Conservation (phyloP, 371 early-diverging fungal species). For the Mortierella sp. region DNA sequence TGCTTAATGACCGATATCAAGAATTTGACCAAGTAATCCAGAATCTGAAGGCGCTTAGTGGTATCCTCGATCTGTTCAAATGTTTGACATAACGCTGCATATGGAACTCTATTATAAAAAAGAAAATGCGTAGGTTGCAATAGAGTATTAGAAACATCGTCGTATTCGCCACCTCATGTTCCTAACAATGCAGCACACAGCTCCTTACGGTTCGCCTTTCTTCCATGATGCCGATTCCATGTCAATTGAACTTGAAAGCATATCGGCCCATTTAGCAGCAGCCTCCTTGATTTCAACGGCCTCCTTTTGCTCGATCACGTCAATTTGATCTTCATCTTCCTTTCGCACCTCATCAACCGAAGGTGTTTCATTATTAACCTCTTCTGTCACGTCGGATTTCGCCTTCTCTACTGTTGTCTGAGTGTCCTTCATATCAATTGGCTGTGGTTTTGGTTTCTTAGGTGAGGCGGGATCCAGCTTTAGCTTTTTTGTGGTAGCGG, state of each 20-base stretch:
- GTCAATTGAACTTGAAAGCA: constrained; percentile 47
- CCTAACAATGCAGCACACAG: background rate
- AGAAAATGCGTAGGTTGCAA: background rate
- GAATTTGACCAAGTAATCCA: constrained; percentile 82
- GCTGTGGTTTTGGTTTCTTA: constrained; percentile 18
- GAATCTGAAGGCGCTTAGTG: constrained; percentile 83
- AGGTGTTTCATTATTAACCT: background rate
- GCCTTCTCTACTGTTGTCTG: background rate
- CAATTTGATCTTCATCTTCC: constrained; percentile 42
- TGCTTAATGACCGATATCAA: constrained; percentile 79
- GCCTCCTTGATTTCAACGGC: constrained; percentile 52
- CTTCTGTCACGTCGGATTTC: background rate
- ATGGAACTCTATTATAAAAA: constrained; percentile 73
- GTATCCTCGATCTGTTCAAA: constrained; percentile 87
- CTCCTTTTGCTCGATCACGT: constrained; percentile 45
- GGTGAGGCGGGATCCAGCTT: constrained; percentile 39
- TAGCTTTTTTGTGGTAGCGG: constrained; percentile 39
- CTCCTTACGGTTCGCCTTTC: constrained; percentile 61
- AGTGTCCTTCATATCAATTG: background rate
- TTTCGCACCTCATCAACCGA: constrained; percentile 32
- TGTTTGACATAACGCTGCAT: constrained; percentile 86
- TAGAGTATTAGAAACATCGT: too few relatives aligned
- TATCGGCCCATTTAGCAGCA: constrained; percentile 58
- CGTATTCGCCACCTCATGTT: too few relatives aligned
- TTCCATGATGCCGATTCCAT: constrained; percentile 59